Conservation (phyloP, 805 yeast genomes). For the Yamadazyma olivae region DNA sequence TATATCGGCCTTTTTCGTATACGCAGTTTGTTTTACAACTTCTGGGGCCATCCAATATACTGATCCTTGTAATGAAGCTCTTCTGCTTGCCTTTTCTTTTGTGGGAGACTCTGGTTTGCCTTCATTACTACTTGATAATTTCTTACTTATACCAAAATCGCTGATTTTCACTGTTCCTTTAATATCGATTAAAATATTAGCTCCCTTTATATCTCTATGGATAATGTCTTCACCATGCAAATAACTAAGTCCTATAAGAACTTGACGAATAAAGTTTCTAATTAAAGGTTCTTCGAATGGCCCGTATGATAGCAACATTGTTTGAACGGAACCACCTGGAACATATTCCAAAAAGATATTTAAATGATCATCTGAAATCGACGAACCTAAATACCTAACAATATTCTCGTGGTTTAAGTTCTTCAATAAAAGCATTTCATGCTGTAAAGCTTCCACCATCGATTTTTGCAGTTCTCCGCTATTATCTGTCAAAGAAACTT, state of each 20-base stretch:
- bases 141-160: slow-evolving; percentile 77
- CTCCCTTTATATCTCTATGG: slow-evolving; percentile 88
- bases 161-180: slow-evolving; percentile 81
- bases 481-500: slow-evolving; percentile 65
- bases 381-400: slow-evolving; percentile 88
- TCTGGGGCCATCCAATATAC: slow-evolving; percentile 99
- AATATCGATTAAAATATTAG: slow-evolving; percentile 77
- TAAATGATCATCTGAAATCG: slow-evolving; percentile 63
- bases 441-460: slow-evolving; percentile 78
- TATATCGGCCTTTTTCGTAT: slow-evolving; percentile 90
- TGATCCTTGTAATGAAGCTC: slow-evolving; percentile 91
- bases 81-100: slow-evolving; percentile 32
- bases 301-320: slow-evolving; percentile 69
- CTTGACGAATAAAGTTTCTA: slow-evolving; percentile 70
- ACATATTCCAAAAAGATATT: slow-evolving; percentile 77
- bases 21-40: slow-evolving; percentile 89
- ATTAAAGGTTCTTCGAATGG: slow-evolving; percentile 78
- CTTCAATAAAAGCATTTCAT: slow-evolving; percentile 74
- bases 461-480: slow-evolving; percentile 33
- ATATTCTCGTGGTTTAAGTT: slow-evolving; percentile 88
- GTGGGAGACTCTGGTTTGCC: slow-evolving; percentile 4
- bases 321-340: slow-evolving; percentile 54
- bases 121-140: slow-evolving; percentile 18
- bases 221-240: slow-evolving; percentile 73
- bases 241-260: slow-evolving; percentile 69